phyloP scores from a whole-genome alignment of 306 rosid genomes.

The Pueraria montana region DNA sequence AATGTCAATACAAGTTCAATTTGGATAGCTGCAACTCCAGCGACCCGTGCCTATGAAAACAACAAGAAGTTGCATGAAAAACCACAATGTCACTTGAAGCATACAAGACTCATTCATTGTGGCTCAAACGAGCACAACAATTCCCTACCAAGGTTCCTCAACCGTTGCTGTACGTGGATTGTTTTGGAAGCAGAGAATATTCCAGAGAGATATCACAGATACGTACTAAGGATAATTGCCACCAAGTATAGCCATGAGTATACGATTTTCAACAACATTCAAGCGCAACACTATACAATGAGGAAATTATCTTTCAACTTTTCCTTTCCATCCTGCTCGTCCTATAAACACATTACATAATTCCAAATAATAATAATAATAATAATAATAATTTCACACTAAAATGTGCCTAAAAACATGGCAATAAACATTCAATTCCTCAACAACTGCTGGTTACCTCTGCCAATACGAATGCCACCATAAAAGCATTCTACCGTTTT shows the following conservation, averaged over 20 bases:
- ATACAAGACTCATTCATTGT: neutral
- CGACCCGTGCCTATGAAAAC: neutral
- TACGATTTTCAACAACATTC: too few species aligned
- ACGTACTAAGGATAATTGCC: too few species aligned
- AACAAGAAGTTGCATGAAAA: neutral
- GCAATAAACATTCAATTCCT: neutral
- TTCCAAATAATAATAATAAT: too few species aligned
- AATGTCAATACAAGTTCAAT: neutral
- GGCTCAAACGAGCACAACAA: neutral
- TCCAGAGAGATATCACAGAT: neutral
- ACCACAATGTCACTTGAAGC: neutral
- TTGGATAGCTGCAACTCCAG: neutral
- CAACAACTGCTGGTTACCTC: neutral
- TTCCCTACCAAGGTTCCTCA: neutral
- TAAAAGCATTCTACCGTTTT: too few species aligned
- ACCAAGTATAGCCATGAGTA: too few species aligned
- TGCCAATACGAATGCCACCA: too few species aligned
- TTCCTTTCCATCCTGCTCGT: too few species aligned
- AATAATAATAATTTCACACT: too few species aligned
- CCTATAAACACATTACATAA: neutral
- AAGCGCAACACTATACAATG: neutral
- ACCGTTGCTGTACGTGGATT: neutral
- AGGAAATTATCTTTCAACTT: neutral
- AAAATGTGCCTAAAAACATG: too few species aligned
- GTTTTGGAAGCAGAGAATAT: neutral